Base-by-base conservation (phyloP, 164 flowering plant species). In the Protea cynaroides region DNA sequence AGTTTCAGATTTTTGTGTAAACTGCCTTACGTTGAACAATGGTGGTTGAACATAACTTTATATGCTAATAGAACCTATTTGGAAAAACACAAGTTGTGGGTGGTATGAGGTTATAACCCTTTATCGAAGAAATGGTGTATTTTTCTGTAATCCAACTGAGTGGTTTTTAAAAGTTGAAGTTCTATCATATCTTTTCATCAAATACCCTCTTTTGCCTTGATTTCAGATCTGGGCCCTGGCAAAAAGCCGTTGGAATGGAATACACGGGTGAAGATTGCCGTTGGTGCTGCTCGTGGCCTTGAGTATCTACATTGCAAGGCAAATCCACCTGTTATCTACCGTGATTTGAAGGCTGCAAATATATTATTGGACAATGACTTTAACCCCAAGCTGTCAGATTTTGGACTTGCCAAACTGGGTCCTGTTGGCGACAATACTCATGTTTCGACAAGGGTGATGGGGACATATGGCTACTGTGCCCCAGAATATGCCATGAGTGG, bases 401-500 rank as follows among this genome's bases (percentile, higher is more conserved):
- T 90, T 71, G 96, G 94, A n/a, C 87, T 90, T 21, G 96, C 96
- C 24, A 90, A 90, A 66, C 61, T 90, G 68, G 96, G 94, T 4
- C 96, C 96, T 47, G 91, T 86, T 61, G 96, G 88, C 40, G 91
- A 87, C 69, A 84, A 86, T 1, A 86, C 93, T 51, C 96, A 89
- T 68, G 96, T 87, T 50, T 90, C 96, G 37, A 87, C 93, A 18
- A 76, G 93, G 66, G 88, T 87, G 17, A 87, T 90, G 96, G 96
- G 96, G 55, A 90, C 94, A 0, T 82, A 86, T 60, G 93, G 96
- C 22, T 90, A 90, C 63, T 84, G 91, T 77, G 96, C 96, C 3
- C 96, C 96, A 10, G 96, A 89, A 69, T 89, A 89, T 69, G 93
- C 89, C 57, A 82, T 84, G 89, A 87, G 86, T 68, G 96, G 96